phyloP scores from a whole-genome alignment of 208 protist species.

The Trypanosoma brucei region DNA sequence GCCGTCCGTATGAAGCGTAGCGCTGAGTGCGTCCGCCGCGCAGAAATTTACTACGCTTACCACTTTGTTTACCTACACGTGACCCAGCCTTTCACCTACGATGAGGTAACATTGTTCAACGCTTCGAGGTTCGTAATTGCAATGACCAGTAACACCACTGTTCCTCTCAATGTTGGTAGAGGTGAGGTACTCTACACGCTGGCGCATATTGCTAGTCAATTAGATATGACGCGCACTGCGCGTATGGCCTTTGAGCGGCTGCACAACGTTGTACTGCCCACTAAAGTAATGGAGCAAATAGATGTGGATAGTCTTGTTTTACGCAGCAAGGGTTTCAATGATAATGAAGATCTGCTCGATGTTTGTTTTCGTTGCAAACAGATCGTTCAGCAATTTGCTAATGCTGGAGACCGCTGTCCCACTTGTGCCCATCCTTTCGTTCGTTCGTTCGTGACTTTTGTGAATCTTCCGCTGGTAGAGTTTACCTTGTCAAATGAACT shows the following conservation, averaged over 20 bases:
- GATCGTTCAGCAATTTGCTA: constrained; percentile 80
- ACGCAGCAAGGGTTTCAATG: constrained; percentile 78
- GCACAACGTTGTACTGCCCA: constrained; percentile 76
- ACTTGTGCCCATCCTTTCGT: constrained; percentile 93
- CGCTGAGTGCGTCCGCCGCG: constrained; percentile 70
- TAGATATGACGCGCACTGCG: constrained; percentile 90
- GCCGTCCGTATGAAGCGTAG: constrained; percentile 68
- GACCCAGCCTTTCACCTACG: constrained; percentile 85
- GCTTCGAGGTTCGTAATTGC: constrained; percentile 75
- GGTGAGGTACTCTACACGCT: constrained; percentile 84
- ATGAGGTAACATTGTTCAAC: constrained; percentile 87
- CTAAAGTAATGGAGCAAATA: constrained; percentile 84
- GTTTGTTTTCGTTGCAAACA: constrained; percentile 90
- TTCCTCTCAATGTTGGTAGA: constrained; percentile 90
- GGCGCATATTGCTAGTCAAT: constrained; percentile 67
- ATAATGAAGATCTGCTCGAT: constrained; percentile 90
- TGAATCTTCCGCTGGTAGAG: constrained; percentile 92
- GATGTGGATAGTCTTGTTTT: constrained; percentile 88
- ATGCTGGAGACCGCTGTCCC: constrained; percentile 80
- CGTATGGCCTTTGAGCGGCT: constrained; percentile 87
- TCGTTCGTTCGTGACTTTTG: constrained; percentile 88
- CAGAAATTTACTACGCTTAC: constrained; percentile 93
- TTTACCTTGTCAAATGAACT: constrained; percentile 86
- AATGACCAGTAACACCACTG: constrained; percentile 42
- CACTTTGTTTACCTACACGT: constrained; percentile 77